phyloP scores from a whole-genome alignment of 257 asterid genomes.

The Nicotiana undulata region DNA sequence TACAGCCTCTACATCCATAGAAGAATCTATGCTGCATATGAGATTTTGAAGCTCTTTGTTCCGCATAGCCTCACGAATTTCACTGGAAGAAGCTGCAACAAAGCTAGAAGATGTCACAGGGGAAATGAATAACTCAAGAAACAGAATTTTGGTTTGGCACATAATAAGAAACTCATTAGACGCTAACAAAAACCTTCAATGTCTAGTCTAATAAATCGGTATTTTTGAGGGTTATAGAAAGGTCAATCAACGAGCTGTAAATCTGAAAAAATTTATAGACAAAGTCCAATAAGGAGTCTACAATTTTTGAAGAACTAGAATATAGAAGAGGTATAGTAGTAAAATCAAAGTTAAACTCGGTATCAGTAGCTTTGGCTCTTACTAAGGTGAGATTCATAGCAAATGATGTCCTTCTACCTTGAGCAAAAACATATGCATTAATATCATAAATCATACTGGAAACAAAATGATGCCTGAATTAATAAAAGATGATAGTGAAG shows the following conservation, averaged over 20 bases:
- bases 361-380: neutral
- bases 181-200: neutral
- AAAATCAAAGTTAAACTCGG: neutral
- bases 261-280: neutral
- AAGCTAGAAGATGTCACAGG: neutral
- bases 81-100: conserved; percentile 54
- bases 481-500: too few species aligned
- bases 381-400: neutral
- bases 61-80: conserved; percentile 48
- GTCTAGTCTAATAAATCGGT: neutral
- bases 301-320: neutral
- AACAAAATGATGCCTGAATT: neutral
- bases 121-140: neutral
- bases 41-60: conserved; percentile 53
- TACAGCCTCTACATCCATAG: conserved; percentile 52
- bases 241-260: neutral
- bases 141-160: neutral
- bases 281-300: neutral
- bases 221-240: neutral
- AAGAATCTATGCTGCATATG: conserved; percentile 34
- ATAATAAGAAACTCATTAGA: neutral
- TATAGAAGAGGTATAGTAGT: neutral
- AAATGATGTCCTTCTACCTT: neutral
- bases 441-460: neutral
- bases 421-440: neutral